A percentile compares a stretch with the other conserved stretches of the same genome.
phyloP scores from a whole-genome alignment of 2,329 filamentous ascomycete species.

The Trichoderma brevicompactum region DNA sequence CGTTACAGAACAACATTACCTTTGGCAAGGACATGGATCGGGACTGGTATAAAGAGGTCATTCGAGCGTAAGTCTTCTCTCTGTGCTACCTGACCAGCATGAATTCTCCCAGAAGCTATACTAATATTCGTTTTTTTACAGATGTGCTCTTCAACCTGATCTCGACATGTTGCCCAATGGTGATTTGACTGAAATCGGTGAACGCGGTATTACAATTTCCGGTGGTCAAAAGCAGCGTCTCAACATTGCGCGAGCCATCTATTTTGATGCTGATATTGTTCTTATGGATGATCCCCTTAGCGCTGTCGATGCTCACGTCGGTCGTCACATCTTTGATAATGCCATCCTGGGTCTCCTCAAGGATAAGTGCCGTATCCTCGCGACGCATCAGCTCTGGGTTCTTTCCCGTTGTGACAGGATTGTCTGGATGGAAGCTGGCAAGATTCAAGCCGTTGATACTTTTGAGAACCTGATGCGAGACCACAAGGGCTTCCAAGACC shows the following conservation, averaged over 20 bases:
- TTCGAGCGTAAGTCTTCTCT: constrained; percentile 65
- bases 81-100: neutral
- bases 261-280: constrained; percentile 70
- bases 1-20: constrained; percentile 83
- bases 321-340: constrained; percentile 84
- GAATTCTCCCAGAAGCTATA: constrained; percentile 24
- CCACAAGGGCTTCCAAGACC: constrained; percentile 75
- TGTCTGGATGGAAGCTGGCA: constrained; percentile 88
- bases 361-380: constrained; percentile 87
- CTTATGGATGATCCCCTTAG: constrained; percentile 72
- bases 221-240: constrained; percentile 94
- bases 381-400: constrained; percentile 94
- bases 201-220: constrained; percentile 92
- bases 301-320: constrained; percentile 72
- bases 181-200: constrained; percentile 90
- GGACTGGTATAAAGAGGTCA: constrained; percentile 81
- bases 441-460: constrained; percentile 82
- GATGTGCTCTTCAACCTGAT: constrained; percentile 82
- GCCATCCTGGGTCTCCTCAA: constrained; percentile 88
- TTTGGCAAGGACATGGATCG: constrained; percentile 81
- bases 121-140: constrained; percentile 32
- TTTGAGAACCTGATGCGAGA: constrained; percentile 84
- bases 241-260: constrained; percentile 84
- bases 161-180: constrained; percentile 91
- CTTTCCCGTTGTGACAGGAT: constrained; percentile 89